phyloP scores from a whole-genome alignment of 805 yeast genomes.

The Candida krabiensis region DNA sequence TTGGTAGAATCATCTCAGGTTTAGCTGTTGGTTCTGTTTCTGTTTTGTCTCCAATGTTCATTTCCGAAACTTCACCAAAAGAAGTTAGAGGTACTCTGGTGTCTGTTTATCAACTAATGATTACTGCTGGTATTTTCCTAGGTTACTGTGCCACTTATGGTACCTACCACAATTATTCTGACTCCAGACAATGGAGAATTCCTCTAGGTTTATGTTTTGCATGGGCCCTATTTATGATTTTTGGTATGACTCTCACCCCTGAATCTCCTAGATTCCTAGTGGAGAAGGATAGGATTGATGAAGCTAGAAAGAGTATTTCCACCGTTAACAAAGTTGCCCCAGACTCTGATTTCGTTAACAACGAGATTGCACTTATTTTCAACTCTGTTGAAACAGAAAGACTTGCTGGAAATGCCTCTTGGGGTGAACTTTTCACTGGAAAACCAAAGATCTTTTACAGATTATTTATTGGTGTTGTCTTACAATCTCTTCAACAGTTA shows the following conservation, averaged over 20 bases:
- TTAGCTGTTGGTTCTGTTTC: constrained; percentile 56
- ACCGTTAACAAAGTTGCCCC: constrained; percentile 53
- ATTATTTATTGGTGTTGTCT: constrained; percentile 54
- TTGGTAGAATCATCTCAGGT: constrained; percentile 62
- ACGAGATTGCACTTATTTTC: constrained; percentile 53
- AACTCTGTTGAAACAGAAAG: constrained; percentile 64
- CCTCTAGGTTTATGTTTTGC: constrained; percentile 54
- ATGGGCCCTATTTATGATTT: constrained; percentile 51
- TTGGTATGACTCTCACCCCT: constrained; percentile 60
- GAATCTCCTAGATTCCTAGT: constrained; percentile 69
- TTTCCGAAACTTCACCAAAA: constrained; percentile 70
- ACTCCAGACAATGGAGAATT: constrained; percentile 65
- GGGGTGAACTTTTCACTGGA: constrained; percentile 65
- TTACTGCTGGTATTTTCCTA: constrained; percentile 68
- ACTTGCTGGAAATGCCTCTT: constrained; percentile 62
- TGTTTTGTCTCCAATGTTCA: constrained; percentile 56
- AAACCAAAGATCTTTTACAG: constrained; percentile 60
- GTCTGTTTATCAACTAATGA: constrained; percentile 66
- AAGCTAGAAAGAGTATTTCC: constrained; percentile 56
- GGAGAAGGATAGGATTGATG: constrained; percentile 47
- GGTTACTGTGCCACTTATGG: constrained; percentile 71
- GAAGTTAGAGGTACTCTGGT: constrained; percentile 71
- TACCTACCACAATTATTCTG: constrained; percentile 48
- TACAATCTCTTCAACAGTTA: constrained; percentile 63
- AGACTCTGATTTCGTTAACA: constrained; percentile 55